phyloP scores from a whole-genome alignment of 2,329 filamentous ascomycete genomes.

The Furcasterigmium sp. region DNA sequence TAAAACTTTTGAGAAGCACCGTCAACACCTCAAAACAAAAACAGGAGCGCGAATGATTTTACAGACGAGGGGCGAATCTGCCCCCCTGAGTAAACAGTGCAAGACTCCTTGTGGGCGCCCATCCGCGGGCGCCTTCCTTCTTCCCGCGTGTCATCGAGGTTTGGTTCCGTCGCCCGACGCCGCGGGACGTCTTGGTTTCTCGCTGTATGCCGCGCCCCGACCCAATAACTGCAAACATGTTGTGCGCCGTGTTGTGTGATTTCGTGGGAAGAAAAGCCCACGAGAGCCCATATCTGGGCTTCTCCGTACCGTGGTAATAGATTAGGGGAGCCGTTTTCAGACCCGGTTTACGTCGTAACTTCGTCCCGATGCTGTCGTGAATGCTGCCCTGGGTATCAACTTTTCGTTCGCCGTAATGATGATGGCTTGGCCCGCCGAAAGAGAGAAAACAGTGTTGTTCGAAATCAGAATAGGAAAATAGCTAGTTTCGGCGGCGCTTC shows the following conservation, averaged over 20 bases:
- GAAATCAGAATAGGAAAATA: background rate
- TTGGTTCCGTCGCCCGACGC: background rate
- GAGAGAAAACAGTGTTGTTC: background rate
- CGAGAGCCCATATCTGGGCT: conserved; percentile 6
- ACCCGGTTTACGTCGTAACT: conserved; percentile 3
- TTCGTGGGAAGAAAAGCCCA: conserved; percentile 2
- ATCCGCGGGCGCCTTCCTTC: too few species aligned
- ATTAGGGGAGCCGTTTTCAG: conserved; percentile 5
- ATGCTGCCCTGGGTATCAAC: conserved; percentile 13
- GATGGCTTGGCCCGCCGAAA: background rate
- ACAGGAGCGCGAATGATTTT: too few species aligned
- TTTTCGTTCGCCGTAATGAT: conserved; percentile 10
- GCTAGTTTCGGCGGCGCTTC: background rate
- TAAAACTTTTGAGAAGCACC: too few species aligned
- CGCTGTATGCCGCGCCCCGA: too few species aligned
- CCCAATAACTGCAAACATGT: too few species aligned
- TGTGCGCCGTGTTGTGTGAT: background rate
- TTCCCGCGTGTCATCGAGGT: too few species aligned
- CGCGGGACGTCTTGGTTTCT: background rate
- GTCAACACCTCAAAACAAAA: too few species aligned
- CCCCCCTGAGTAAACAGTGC: too few species aligned
- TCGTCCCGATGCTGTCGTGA: conserved; percentile 12
- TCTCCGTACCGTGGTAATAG: conserved; percentile 4
- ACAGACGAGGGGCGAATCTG: too few species aligned
- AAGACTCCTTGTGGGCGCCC: too few species aligned